Base-by-base conservation (phyloP, 371 early-diverging fungal species). In the Sporodiniella umbellata region DNA sequence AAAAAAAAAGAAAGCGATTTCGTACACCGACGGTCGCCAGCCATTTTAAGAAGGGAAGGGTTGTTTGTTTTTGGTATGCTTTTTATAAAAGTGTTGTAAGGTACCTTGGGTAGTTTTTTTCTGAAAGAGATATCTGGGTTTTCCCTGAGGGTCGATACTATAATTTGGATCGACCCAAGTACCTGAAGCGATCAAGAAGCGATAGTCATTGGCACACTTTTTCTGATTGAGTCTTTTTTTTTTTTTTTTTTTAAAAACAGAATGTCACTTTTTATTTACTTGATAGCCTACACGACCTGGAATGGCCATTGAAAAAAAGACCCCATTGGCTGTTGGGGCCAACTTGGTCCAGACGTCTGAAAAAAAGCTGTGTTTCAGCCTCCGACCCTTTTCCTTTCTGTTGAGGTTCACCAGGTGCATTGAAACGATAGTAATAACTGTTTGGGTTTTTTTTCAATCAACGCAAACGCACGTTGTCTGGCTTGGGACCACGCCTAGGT, bases 281-380 rank as follows among this genome's bases (percentile, higher is more conserved):
- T 90, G 95, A 67, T 95, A 95, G 2, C 95, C 95, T 14, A 95
- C 95, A 23, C 95, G 83, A 22, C 95, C 95, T 4, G 95, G 94
- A 35, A 95, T 92, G 1, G 88, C 75, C 81, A 89, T 93, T 18
- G 93, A n/a, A 91, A 60, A 95, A 95, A 26, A 94, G 78, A 10
- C 95, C 94, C 94, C 95, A 95, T 63, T 95, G 94, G 11, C 92
- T 90, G 55, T 92, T 89, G 17, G 93, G 89, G 8, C 95, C 95
- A 17, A 89, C 75, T 61, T 94, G 91, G 28, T 68, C 58, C 43
- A 95, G 64, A 26, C 94, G 24, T 81, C 63, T 55, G 91, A 81
- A 65, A 95, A 95, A 30, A 92, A 28, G 66, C 48, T 74, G 66
- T 51, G 84, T 79, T 66, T 95, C 96, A 45, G 86, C 78, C 22